Base-by-base conservation (phyloP, 2,329 filamentous ascomycete genomes). In the Trichoderma gracile region DNA sequence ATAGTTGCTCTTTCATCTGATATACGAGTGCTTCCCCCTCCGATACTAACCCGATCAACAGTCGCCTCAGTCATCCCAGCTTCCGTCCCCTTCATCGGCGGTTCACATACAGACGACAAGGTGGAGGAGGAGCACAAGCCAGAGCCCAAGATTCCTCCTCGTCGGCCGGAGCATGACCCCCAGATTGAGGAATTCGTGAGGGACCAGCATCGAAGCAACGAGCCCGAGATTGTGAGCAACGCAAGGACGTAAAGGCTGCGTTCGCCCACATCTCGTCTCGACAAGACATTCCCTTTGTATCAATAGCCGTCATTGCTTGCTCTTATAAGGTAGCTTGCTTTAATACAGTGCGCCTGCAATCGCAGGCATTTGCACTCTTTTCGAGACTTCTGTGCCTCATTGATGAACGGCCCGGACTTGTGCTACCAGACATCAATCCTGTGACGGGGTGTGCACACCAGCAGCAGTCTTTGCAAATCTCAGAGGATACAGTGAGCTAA, bases 161-260 rank as follows among this genome's bases (percentile, higher is more conserved):
- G 78, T 12, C 74, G 81, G 15, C 82, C 81, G 0, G 67, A 74
- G 23, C 78, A 84, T 62, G 82, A 84, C 67, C 60, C 70, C 5
- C 78, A 81, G 68, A 83, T 85, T 56, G 81, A 82, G 66, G 79
- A 83, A 30, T 85, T 85, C 65, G 73, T 85, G 38, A 76, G 80
- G 56, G 81, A 84, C 55, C 82, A 84, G 73, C 81, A 85, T 69
- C 72, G 78, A 45, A 84, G 82, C 71, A 79, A 78, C 66, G 45
- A 15, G 10, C 33, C 43, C 2, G 49, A 60, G 19, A 60, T 38
- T 40, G 8, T 49, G n/a, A 45, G 27, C 9, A 21, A 21, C 9
- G 19, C 19, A 33, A 64, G 42, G 27, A 10, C 25, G n/a, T 64
- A 27, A 54, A 38, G 27, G 27, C 25, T n/a, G n/a, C n/a, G n/a